phyloP scores from a whole-genome alignment of 495 filamentous ascomycete genomes.

The Penicillium angulare region DNA sequence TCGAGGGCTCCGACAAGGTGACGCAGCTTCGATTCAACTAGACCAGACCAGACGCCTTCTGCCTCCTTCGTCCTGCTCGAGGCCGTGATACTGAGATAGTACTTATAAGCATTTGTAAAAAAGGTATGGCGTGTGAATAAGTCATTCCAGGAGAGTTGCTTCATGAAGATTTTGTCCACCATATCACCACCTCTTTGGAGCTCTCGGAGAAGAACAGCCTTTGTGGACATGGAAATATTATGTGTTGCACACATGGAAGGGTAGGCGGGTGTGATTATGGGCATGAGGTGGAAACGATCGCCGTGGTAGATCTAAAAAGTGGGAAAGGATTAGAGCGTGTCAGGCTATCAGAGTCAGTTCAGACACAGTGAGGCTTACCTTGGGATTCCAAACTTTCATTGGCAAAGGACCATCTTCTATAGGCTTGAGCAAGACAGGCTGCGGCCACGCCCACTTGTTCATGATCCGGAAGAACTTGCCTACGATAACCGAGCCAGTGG shows the following conservation, averaged over 20 bases:
- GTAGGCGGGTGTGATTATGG: slow-evolving; percentile 94
- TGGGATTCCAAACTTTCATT: slow-evolving; percentile 91
- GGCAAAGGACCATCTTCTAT: slow-evolving; percentile 82
- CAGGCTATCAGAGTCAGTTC: background rate
- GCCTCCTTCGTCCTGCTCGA: slow-evolving; percentile 82
- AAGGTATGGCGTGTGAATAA: slow-evolving; percentile 86
- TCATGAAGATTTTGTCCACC: slow-evolving; percentile 74
- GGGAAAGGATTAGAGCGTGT: background rate
- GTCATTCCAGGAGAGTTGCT: slow-evolving; percentile 77
- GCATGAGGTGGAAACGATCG: slow-evolving; percentile 88
- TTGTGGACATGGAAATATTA: slow-evolving; percentile 85
- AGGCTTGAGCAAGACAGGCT: slow-evolving; percentile 81
- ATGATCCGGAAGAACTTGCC: slow-evolving; percentile 93
- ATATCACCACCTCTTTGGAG: slow-evolving; percentile 74
- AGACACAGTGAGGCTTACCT: slow-evolving; percentile 47
- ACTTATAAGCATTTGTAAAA: slow-evolving; percentile 89
- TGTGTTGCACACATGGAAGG: slow-evolving; percentile 96
- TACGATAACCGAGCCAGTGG: slow-evolving; percentile 79
- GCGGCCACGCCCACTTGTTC: slow-evolving; percentile 88
- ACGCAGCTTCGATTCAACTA: slow-evolving; percentile 89
- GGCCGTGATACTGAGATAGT: slow-evolving; percentile 88
- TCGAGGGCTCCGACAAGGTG: slow-evolving; percentile 80
- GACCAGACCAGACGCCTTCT: slow-evolving; percentile 82
- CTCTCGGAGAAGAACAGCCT: slow-evolving; percentile 77
- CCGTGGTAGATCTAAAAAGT: slow-evolving; percentile 69